A percentile compares a stretch with the other conserved stretches of the same genome.
These are phyloP conservation scores for Cyclospora cayetanensis DNA, from an alignment of 169 alveolate genomes.

Conservation along the genomic window DNA sequence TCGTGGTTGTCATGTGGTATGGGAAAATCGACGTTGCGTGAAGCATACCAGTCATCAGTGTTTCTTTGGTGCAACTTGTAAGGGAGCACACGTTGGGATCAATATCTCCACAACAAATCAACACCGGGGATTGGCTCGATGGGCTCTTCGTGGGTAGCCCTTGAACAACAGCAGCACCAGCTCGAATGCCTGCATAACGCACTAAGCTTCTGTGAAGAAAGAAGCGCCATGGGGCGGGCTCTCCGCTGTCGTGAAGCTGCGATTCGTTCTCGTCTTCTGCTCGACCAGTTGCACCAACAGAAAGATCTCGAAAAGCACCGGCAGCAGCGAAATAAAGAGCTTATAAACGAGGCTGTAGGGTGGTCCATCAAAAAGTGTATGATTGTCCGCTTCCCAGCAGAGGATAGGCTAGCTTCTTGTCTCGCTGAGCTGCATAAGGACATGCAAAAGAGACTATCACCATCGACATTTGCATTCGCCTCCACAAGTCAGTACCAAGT, in stretches of 20 bases:
- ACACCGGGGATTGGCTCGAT: too few relatives aligned
- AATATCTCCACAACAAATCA: too few relatives aligned
- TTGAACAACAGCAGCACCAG: conserved; percentile 44
- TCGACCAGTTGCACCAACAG: conserved; percentile 37
- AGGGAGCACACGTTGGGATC: too few relatives aligned
- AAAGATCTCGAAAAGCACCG: not conserved
- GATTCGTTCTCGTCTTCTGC: conserved; percentile 37
- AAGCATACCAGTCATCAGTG: too few relatives aligned
- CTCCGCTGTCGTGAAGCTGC: conserved; percentile 62
- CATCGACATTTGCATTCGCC: conserved; percentile 41
- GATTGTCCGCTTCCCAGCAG: conserved; percentile 5
- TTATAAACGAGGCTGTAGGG: conserved; percentile 44
- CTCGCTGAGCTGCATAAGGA: conserved; percentile 41
- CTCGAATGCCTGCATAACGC: conserved; percentile 33
- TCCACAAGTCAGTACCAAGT: conserved; percentile 64
- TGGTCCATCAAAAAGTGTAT: not conserved
- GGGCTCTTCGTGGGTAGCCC: not conserved
- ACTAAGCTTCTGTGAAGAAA: conserved; percentile 40
- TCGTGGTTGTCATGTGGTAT: too few relatives aligned
- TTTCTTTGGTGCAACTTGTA: too few relatives aligned
- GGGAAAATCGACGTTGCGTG: too few relatives aligned
- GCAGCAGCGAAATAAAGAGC: conserved; percentile 1
- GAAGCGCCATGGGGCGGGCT: conserved; percentile 47
- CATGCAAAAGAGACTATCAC: conserved; percentile 24
- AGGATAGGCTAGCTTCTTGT: conserved; percentile 10